phyloP scores from a whole-genome alignment of 2,329 filamentous ascomycete species.

The Pseudocercospora macadamiae region DNA sequence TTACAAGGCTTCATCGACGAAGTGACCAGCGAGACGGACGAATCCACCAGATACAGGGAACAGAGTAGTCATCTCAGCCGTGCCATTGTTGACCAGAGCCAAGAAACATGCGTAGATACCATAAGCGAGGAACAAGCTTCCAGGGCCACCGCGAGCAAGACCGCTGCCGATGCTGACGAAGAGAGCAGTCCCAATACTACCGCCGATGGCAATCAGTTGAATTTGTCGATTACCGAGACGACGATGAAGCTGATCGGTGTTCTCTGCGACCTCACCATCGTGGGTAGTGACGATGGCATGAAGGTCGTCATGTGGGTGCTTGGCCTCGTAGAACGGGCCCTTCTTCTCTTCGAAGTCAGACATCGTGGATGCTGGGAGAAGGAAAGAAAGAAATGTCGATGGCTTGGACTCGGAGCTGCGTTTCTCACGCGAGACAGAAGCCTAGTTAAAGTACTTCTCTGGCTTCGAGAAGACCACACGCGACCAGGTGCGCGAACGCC shows the following conservation, averaged over 20 bases:
- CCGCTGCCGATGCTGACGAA: constrained; percentile 58
- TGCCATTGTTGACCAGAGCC: constrained; percentile 64
- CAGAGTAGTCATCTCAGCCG: constrained; percentile 61
- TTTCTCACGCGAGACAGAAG: background rate
- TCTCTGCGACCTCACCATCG: constrained; percentile 35
- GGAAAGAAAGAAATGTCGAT: background rate
- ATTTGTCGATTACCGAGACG: constrained; percentile 54
- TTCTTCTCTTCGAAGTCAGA: constrained; percentile 12
- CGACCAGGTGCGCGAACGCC: background rate
- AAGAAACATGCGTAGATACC: constrained; percentile 53
- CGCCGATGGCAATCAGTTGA: constrained; percentile 26
- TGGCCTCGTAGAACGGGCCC: constrained; percentile 6
- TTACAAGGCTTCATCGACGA: constrained; percentile 64
- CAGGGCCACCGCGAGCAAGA: constrained; percentile 48
- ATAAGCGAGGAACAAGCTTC: constrained; percentile 26
- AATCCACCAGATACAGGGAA: constrained; percentile 47
- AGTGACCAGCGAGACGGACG: constrained; percentile 65
- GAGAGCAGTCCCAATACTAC: constrained; percentile 29
- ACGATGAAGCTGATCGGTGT: constrained; percentile 48
- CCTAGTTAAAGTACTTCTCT: background rate
- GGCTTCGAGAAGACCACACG: background rate
- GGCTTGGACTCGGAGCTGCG: background rate
- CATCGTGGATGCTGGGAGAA: background rate
- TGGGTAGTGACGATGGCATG: constrained; percentile 25
- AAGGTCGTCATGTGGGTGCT: constrained; percentile 10